phyloP scores from a whole-genome alignment of 805 yeast genomes.

The Candida sanyiensis region DNA sequence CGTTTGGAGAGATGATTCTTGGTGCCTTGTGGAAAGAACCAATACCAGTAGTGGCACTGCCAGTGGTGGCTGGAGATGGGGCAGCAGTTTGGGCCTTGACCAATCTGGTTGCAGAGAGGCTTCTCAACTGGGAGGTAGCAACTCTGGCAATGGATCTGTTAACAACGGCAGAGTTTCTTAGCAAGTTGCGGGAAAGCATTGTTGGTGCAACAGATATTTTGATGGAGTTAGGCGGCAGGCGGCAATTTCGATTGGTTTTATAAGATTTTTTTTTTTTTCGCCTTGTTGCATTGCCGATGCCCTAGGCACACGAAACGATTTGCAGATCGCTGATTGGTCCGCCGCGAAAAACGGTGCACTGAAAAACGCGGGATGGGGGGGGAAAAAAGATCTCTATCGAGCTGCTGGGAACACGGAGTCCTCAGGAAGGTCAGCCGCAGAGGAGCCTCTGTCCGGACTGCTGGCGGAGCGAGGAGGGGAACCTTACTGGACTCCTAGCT shows the following conservation, averaged over 20 bases:
- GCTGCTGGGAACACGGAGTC: neutral
- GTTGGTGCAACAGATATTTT: neutral
- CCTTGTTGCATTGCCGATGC: neutral
- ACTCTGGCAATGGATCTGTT: conserved; percentile 5
- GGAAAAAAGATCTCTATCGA: neutral
- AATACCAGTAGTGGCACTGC: conserved; percentile 26
- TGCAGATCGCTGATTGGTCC: neutral
- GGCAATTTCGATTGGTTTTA: neutral
- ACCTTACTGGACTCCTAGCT: neutral
- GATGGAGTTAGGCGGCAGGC: no score
- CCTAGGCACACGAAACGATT: neutral
- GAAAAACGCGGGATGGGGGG: neutral
- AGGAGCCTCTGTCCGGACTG: neutral
- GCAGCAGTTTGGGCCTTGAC: conserved; percentile 1
- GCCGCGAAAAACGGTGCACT: conserved; percentile 1
- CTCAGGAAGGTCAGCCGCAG: neutral
- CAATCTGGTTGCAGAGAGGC: conserved; percentile 4
- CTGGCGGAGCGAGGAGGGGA: neutral
- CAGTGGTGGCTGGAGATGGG: neutral
- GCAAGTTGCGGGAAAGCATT: conserved; percentile 7
- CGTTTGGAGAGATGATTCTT: conserved; percentile 30
- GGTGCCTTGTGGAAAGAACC: conserved; percentile 35
- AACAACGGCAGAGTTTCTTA: conserved; percentile 5
- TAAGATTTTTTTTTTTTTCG: neutral
- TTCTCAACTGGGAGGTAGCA: conserved; percentile 7